Base-by-base conservation (phyloP, 2,329 filamentous ascomycete genomes). In the Exophiala phaeomuriformis region DNA sequence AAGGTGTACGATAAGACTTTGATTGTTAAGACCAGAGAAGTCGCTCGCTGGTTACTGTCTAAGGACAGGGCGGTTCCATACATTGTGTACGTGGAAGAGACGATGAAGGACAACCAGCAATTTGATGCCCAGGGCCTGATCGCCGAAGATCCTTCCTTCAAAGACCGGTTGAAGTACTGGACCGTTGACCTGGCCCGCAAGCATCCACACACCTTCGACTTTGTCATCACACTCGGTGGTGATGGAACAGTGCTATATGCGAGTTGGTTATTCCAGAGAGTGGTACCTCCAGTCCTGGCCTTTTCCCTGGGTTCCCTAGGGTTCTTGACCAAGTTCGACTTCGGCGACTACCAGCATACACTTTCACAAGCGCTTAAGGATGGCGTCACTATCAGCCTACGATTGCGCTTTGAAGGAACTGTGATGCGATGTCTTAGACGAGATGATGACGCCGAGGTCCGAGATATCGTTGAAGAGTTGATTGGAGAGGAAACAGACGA, bases 291-390 rank as follows among this genome's bases (percentile, higher is more conserved):
- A 0, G 89, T 96, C 0, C 75, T 98, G 58, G 91, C 89, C 56
- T 97, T 98, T 69, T 82, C 90, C 0, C 75, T 97, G 9, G 93
- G 93, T 3, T 96, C 90, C n/a, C 75, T 98, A 4, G 93, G 93
- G 0, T 98, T 98, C 66, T 73, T 98, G 61, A 97, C 93, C 29
- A 96, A 96, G 66, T 97, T 97, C 67, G 90, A 97, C 69, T 98
- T 90, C 68, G 81, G 83, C 9, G 75, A 86, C 3, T 89, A 88
- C 61, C 75, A 80, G 57, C 71, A 77, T 9, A 94, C 81, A 1
- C 76, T 96, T 32, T 80, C 77, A 2, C 80, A 77, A 42, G 84
- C 87, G 0, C 93, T 96, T 62, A 76, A 74, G 39, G 84, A 94
- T 55, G 93, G 93, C 4, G 86, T 97, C 19, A 93, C 86, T 0